Conservation (phyloP, 257 asterid genomes). For the Solanum chaucha region DNA sequence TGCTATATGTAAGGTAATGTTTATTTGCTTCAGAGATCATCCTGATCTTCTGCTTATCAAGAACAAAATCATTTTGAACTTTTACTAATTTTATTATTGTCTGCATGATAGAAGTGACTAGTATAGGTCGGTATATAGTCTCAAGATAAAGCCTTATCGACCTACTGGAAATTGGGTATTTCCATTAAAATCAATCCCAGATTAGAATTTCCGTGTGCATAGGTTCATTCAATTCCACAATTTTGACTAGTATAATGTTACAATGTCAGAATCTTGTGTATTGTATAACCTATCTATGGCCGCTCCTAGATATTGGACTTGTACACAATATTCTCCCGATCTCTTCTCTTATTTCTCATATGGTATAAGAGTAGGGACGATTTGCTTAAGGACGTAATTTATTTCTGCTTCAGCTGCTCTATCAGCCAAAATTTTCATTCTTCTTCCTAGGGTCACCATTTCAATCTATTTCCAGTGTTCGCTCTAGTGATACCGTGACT, state of each 20-base stretch:
- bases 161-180: not conserved
- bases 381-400: not conserved
- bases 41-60: not conserved
- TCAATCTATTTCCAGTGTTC: not conserved
- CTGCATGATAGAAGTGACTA: not conserved
- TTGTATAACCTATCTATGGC: not conserved
- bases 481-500: not conserved
- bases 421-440: not conserved
- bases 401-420: not conserved
- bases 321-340: not conserved
- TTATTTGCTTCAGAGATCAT: not conserved
- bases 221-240: not conserved
- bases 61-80: not conserved
- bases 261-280: not conserved
- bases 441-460: not conserved
- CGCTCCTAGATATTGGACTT: not conserved
- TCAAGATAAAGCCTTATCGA: not conserved
- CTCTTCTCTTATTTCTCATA: not conserved
- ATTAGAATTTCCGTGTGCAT: not conserved
- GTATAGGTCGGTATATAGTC: not conserved
- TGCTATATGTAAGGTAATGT: slow-evolving; percentile 80
- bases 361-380: not conserved
- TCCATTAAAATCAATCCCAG: not conserved
- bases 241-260: not conserved
- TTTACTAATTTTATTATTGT: not conserved